Conservation (phyloP, 2,329 filamentous ascomycete genomes). For the Pseudogymnoascus sp. region DNA sequence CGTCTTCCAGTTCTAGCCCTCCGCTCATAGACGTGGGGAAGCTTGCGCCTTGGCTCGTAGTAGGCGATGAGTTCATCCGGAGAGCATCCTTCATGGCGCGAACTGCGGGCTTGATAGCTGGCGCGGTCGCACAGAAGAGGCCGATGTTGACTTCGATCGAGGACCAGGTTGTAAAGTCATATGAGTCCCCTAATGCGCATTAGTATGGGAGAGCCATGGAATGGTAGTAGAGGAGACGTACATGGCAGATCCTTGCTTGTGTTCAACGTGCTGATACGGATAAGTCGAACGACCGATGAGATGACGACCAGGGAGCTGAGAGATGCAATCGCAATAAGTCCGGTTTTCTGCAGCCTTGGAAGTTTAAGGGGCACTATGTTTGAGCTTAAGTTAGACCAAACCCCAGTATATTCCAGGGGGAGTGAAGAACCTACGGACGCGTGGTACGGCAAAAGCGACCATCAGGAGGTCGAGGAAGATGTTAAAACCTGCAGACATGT, state of each 20-base stretch:
- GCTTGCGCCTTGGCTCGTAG: not conserved
- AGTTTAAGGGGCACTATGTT: conserved; percentile 17
- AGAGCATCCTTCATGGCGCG: not conserved
- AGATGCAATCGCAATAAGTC: conserved; percentile 14
- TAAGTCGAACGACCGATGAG: conserved; percentile 13
- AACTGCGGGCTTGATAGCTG: conserved; percentile 17
- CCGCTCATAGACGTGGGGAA: not conserved
- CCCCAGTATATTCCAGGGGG: not conserved
- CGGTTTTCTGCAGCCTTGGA: conserved; percentile 16
- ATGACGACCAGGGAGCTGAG: conserved; percentile 18
- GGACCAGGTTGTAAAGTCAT: conserved; percentile 16
- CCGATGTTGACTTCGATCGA: conserved; percentile 18
- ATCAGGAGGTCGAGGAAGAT: conserved; percentile 17
- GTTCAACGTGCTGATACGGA: conserved; percentile 1
- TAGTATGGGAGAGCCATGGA: not conserved
- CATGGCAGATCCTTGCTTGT: conserved; percentile 15
- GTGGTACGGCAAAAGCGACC: conserved; percentile 19
- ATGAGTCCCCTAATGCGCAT: conserved; percentile 13
- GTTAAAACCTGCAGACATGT: conserved; percentile 14
- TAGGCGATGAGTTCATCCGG: not conserved
- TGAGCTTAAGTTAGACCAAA: not conserved
- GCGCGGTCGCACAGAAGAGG: conserved; percentile 18
- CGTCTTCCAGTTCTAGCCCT: not conserved
- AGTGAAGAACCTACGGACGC: conserved; percentile 14
- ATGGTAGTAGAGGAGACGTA: conserved; percentile 8